These are phyloP conservation scores for Ganoderma resinaceum DNA, from an alignment of 1,284 basidiomycete genomes.

Conservation along the genomic window DNA sequence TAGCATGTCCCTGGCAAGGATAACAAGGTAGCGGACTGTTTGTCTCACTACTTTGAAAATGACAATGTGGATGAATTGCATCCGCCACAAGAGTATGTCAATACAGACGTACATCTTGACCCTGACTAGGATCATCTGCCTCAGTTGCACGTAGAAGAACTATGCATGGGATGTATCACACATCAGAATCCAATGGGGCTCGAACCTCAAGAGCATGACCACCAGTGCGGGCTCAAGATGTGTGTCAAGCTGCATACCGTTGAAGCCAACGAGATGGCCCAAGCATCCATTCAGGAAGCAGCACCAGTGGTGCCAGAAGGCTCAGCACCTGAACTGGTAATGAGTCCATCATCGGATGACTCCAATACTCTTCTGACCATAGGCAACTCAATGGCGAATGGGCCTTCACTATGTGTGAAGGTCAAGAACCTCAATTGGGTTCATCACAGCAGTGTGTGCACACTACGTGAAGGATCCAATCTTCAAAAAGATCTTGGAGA, in stretches of 20 bases:
- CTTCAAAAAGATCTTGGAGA: conserved; percentile 18
- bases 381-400: background rate
- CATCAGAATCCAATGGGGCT: background rate
- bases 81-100: conserved; percentile 37
- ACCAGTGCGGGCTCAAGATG: background rate
- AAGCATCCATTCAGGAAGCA: background rate
- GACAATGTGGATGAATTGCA: conserved; percentile 35
- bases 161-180: conserved; percentile 4
- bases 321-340: background rate
- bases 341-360: background rate
- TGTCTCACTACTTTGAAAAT: conserved; percentile 43
- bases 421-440: background rate
- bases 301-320: no score
- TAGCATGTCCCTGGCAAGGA: conserved; percentile 41
- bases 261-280: conserved; percentile 12
- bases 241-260: background rate
- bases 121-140: conserved; percentile 35
- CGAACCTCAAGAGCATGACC: background rate
- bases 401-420: background rate
- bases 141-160: conserved; percentile 10
- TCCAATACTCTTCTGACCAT: background rate
- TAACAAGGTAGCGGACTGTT: conserved; percentile 44
- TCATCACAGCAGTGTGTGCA: conserved; percentile 6
- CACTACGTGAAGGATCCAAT: conserved; percentile 16
- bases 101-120: conserved; percentile 37